Evolutionary conservation across 148 eudicot species (phyloP), one percentile per base, ranked within the genome.

Genomic region (Chenopodium album): DNA sequence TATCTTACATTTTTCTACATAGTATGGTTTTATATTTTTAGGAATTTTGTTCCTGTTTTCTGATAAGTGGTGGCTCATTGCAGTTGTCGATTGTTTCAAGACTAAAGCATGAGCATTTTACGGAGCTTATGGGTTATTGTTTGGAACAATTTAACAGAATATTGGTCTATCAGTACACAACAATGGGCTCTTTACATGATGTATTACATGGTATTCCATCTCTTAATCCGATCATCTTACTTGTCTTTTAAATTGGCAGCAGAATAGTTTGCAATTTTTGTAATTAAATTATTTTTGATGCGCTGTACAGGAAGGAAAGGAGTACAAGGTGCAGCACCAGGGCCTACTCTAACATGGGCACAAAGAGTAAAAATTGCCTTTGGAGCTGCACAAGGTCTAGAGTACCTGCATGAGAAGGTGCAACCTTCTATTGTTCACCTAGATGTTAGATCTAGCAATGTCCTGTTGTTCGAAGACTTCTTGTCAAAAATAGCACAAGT

Each of bases 381-480:
- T 67, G 97, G 91, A 54, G 97, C 97, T 37, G 97, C 97, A 9
- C 91, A 83, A 81, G 94, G 97, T 23, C 83, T 93, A 4, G 93
- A 93, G 77, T 93, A 81, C 79, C 83, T 93, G 60, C 97, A 93
- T 66, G 97, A 93, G 76, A 93, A 91, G 84, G 88, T 89, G 81
- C 94, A 93, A 78, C 94, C 94, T 1, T 65, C 97, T 17, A 89
- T 93, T 66, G 89, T 93, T 64, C 97, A 93, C 76, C 84, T 91
- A 23, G 97, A 93, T 83, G 84, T 93, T 64, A 83, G 97, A 87
- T 93, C 93, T 4, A 90, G 94, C 91, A 93, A 93, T 72, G 93
- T 93, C 29, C 84, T 91, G 14, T 79, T 93, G 71, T 93, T 93
- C 76, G 91, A 91, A 70, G 89, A 91, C 70, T 93, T 85, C 48